Evolutionary conservation across 495 filamentous ascomycete species (phyloP).

Genomic region (Haplographium delicatum): DNA sequence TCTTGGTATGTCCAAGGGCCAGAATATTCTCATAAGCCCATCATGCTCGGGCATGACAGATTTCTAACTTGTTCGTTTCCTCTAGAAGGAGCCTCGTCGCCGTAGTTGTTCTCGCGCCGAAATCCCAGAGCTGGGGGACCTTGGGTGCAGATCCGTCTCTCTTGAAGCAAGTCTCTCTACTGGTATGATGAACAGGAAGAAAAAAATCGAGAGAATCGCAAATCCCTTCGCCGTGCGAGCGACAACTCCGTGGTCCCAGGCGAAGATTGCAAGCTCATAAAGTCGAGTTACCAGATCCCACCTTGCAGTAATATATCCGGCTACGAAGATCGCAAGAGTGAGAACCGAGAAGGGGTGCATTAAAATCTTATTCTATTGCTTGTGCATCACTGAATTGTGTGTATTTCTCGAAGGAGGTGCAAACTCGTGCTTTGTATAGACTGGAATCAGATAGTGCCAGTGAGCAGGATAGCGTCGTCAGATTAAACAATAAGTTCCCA

Average conservation of each 20-base stretch:
- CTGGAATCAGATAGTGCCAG: too few relatives aligned
- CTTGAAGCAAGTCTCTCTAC: slow-evolving; percentile 65
- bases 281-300: slow-evolving; percentile 95
- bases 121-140: slow-evolving; percentile 73
- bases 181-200: slow-evolving; percentile 69
- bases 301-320: slow-evolving; percentile 97
- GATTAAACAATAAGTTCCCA: slow-evolving; percentile 7
- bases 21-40: slow-evolving; percentile 96
- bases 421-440: too few relatives aligned
- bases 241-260: slow-evolving; percentile 97
- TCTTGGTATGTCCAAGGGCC: slow-evolving; percentile 81
- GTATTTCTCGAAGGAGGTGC: too few relatives aligned
- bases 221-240: slow-evolving; percentile 72
- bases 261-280: slow-evolving; percentile 93
- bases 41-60: slow-evolving; percentile 83
- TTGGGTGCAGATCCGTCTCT: slow-evolving; percentile 74
- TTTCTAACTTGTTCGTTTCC: slow-evolving; percentile 9
- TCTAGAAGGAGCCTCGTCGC: slow-evolving; percentile 88
- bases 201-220: slow-evolving; percentile 66
- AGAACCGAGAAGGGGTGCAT: slow-evolving; percentile 97
- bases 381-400: slow-evolving; percentile 19
- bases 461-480: too few relatives aligned
- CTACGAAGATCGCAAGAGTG: slow-evolving; percentile 95
- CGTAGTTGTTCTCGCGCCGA: slow-evolving; percentile 94
- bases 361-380: slow-evolving; percentile 40